Evolutionary conservation across 2,329 filamentous ascomycete genomes (phyloP).

Genomic region (Fusarium protoensiforme): DNA sequence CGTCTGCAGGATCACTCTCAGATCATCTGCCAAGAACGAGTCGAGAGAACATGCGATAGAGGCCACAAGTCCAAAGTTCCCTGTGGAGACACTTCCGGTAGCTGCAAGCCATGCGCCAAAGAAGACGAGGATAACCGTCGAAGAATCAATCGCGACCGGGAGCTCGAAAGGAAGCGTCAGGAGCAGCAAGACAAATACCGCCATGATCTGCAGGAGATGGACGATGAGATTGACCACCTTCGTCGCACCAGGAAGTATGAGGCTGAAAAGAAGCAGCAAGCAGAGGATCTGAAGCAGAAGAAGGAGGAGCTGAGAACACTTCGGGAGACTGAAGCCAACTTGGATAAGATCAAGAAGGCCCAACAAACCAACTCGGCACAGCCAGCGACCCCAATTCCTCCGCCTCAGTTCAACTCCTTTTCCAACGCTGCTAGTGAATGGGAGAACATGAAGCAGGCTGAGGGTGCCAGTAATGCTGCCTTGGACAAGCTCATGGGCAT

Average conservation of each 20-base stretch:
- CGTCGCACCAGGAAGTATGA: constrained; percentile 56
- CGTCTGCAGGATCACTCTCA: constrained; percentile 68
- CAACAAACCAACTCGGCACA: not conserved
- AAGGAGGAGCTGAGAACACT: constrained; percentile 57
- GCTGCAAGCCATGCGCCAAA: constrained; percentile 63
- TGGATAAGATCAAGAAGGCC: constrained; percentile 18
- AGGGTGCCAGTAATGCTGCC: constrained; percentile 61
- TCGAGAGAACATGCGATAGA: constrained; percentile 61
- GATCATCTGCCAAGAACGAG: constrained; percentile 44
- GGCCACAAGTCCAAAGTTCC: constrained; percentile 59
- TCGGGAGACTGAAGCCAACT: constrained; percentile 43
- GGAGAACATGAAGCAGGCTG: constrained; percentile 67
- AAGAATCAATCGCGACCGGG: constrained; percentile 56
- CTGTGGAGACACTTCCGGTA: constrained; percentile 56
- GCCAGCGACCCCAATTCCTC: not conserved
- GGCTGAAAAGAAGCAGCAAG: constrained; percentile 56
- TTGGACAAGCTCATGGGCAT: constrained; percentile 75
- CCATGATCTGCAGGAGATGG: constrained; percentile 56
- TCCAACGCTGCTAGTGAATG: constrained; percentile 61
- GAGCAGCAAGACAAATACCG: constrained; percentile 57
- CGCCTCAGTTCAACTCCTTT: not conserved
- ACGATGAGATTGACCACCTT: constrained; percentile 65
- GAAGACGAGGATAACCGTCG: constrained; percentile 60
- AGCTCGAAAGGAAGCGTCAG: constrained; percentile 62
- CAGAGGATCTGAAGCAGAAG: constrained; percentile 57